These are phyloP conservation scores for Colletotrichum sp. DNA, from an alignment of 2,329 filamentous ascomycete genomes.

Conservation along the genomic window DNA sequence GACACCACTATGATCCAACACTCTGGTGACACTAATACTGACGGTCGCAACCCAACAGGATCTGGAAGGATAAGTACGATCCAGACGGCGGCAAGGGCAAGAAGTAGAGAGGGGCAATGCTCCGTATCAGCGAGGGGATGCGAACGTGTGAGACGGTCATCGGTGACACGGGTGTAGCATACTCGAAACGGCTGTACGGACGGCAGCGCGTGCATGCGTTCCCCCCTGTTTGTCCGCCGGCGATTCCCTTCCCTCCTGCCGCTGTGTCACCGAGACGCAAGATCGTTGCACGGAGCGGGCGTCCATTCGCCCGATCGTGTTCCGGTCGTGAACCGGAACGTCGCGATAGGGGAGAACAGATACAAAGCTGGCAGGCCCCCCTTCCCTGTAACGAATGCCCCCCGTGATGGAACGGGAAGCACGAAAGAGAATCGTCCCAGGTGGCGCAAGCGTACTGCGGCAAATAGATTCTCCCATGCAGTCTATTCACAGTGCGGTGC, in stretches of 20 bases:
- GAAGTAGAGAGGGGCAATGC: conserved; percentile 33
- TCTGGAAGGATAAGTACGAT: conserved; percentile 97
- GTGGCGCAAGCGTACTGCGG: background rate
- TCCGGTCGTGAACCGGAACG: background rate
- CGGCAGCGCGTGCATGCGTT: background rate
- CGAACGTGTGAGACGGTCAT: background rate
- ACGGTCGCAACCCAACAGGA: conserved; percentile 60
- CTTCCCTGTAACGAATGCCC: background rate
- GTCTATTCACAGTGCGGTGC: background rate
- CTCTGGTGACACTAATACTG: background rate
- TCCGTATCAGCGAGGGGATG: background rate
- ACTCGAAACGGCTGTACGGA: conserved; percentile 14
- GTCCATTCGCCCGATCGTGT: background rate
- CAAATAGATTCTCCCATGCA: background rate
- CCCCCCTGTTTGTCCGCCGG: background rate
- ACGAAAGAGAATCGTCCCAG: background rate
- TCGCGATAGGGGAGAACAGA: background rate
- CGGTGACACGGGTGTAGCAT: conserved; percentile 11
- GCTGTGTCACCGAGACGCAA: background rate
- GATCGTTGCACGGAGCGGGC: conserved; percentile 2
- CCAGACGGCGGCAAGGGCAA: conserved; percentile 47
- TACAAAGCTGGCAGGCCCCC: background rate
- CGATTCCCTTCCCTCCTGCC: background rate
- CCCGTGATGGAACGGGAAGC: background rate
- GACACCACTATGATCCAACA: background rate